Percentiles rank a stretch among this genome's conserved stretches.
Evolutionary conservation across 2,329 filamentous ascomycete genomes (phyloP).

Genomic region (Passalora sequoiae): DNA sequence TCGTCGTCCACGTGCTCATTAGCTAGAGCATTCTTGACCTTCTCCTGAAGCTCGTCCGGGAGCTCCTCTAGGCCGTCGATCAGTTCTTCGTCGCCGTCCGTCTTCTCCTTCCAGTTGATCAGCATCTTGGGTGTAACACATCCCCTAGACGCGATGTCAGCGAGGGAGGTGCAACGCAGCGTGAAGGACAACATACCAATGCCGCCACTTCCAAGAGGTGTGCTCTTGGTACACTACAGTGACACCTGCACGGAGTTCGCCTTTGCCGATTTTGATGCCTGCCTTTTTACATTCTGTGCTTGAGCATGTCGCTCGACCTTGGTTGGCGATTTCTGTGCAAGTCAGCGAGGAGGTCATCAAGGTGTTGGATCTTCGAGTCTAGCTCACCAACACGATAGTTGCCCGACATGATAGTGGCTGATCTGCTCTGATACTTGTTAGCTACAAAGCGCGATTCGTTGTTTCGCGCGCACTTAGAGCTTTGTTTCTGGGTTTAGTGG

Average conservation of each 20-base stretch:
- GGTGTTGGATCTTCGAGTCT: conserved; percentile 1
- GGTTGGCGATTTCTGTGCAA: conserved; percentile 61
- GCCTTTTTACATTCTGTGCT: conserved; percentile 67
- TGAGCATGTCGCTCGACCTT: conserved; percentile 68
- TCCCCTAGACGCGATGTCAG: conserved; percentile 55
- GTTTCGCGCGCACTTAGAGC: no score
- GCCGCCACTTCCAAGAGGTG: conserved; percentile 70
- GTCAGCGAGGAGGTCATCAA: not conserved
- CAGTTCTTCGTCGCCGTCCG: conserved; percentile 56
- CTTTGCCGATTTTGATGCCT: conserved; percentile 68
- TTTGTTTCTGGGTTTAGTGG: no score
- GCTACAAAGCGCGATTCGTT: no score
- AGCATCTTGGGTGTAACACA: conserved; percentile 77
- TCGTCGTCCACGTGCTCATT: conserved; percentile 77
- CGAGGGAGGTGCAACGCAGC: not conserved
- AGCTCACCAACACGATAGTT: conserved; percentile 18
- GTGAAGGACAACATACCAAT: conserved; percentile 62
- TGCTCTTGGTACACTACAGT: conserved; percentile 61
- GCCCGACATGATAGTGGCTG: conserved; percentile 14
- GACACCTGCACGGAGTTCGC: conserved; percentile 69
- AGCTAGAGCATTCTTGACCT: conserved; percentile 65
- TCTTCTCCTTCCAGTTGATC: conserved; percentile 56
- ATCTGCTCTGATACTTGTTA: not conserved
- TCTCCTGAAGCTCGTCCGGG: conserved; percentile 61
- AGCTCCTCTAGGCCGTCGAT: conserved; percentile 82